Conservation (phyloP, 2,329 filamentous ascomycete species). For the Amphichorda felina region DNA sequence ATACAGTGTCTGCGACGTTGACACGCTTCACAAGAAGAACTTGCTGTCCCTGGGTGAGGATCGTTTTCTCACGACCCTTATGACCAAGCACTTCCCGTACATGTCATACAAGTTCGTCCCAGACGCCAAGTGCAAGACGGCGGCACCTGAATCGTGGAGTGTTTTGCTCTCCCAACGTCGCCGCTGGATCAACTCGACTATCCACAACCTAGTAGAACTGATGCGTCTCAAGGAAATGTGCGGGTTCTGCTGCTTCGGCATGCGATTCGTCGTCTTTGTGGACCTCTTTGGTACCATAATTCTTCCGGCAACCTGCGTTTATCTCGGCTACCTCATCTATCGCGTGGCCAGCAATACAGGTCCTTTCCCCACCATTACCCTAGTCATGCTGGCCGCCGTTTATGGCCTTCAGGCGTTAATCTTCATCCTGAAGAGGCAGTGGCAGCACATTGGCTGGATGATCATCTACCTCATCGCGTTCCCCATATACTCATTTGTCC, state of each 20-base stretch:
- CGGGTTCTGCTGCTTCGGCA: slow-evolving; percentile 97
- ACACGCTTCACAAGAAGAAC: slow-evolving; percentile 96
- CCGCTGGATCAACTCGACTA: slow-evolving; percentile 98
- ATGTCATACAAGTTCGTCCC: slow-evolving; percentile 97
- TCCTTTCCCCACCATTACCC: slow-evolving; percentile 74
- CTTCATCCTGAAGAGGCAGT: slow-evolving; percentile 93
- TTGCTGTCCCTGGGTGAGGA: slow-evolving; percentile 88
- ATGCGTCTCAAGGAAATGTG: slow-evolving; percentile 88
- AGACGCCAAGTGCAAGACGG: slow-evolving; percentile 86
- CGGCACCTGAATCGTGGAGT: slow-evolving; percentile 87
- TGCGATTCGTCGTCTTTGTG: slow-evolving; percentile 93
- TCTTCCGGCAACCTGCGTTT: slow-evolving; percentile 77
- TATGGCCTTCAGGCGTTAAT: slow-evolving; percentile 95
- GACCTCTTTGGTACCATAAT: slow-evolving; percentile 90
- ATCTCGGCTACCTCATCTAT: slow-evolving; percentile 83
- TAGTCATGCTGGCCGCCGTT: slow-evolving; percentile 79
- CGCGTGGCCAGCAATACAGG: slow-evolving; percentile 55
- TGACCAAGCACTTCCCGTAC: slow-evolving; percentile 93
- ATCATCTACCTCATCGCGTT: slow-evolving; percentile 95
- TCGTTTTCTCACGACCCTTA: slow-evolving; percentile 91
- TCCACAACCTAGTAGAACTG: slow-evolving; percentile 90
- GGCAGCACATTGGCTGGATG: slow-evolving; percentile 99
- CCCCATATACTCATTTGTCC: slow-evolving; percentile 82
- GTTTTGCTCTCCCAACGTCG: slow-evolving; percentile 94
- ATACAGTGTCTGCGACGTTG: slow-evolving; percentile 79